These are phyloP conservation scores for Vanrija sp. DNA, from an alignment of 1,284 basidiomycete genomes.

Conservation along the genomic window DNA sequence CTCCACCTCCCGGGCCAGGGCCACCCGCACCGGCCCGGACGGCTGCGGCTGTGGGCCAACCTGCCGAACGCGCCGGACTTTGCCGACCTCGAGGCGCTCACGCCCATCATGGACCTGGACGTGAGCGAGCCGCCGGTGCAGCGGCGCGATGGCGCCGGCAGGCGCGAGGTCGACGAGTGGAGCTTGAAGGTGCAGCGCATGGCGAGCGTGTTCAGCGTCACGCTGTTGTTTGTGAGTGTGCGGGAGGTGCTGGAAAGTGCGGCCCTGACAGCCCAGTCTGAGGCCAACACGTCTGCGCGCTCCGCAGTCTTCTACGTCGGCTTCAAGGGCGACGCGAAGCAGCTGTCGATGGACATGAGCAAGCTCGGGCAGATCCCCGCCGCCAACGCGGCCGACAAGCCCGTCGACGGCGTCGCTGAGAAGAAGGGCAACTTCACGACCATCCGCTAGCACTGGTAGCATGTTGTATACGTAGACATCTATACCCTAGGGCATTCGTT, in stretches of 20 bases:
- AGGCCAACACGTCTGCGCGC: conserved; percentile 27
- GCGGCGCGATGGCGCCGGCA: conserved; percentile 31
- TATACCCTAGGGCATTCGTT: no score
- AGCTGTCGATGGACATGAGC: conserved; percentile 42
- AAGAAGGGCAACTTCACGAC: conserved; percentile 42
- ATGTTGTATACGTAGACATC: background rate
- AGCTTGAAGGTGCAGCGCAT: conserved; percentile 49
- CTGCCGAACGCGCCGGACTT: conserved; percentile 43
- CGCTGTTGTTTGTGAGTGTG: conserved; percentile 43
- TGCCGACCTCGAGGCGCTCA: conserved; percentile 41
- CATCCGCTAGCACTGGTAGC: conserved; percentile 13
- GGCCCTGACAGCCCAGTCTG: conserved; percentile 25
- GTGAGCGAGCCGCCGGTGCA: conserved; percentile 29
- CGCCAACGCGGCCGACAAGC: conserved; percentile 41
- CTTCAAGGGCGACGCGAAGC: conserved; percentile 46
- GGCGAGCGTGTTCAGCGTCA: conserved; percentile 46
- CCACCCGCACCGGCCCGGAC: conserved; percentile 40
- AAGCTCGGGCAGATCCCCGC: conserved; percentile 43
- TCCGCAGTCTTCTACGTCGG: conserved; percentile 39
- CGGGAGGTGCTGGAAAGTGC: background rate
- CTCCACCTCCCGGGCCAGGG: conserved; percentile 42
- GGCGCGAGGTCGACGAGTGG: conserved; percentile 48
- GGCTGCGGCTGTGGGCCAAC: conserved; percentile 43
- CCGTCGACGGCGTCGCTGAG: conserved; percentile 43
- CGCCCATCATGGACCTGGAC: conserved; percentile 46